Base-by-base conservation (phyloP, 768 basidiomycete genomes). In the Sporobolomyces phaffii region DNA sequence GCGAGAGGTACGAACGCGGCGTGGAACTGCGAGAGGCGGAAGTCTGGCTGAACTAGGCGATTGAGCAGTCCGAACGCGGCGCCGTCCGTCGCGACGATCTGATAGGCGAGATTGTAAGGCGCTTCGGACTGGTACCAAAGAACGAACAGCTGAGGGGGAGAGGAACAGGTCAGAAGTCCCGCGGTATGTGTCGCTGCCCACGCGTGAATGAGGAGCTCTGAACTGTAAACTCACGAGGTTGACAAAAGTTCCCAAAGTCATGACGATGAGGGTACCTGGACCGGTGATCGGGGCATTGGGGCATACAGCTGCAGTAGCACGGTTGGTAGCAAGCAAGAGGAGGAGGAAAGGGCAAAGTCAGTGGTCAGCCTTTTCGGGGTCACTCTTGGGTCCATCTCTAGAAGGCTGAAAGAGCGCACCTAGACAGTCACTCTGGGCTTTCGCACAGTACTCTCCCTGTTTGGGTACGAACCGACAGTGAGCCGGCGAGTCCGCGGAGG, bases 81-180 rank as follows among this genome's bases (percentile, higher is more conserved):
- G 8, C 31, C 48, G 43, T 64, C 63, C 0, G 63, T 59, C 4
- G 41, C 56, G n/a, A 64, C 48, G 10, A 64, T 24, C 41, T 64
- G 63, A 10, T 58, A 54, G 10, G 50, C 28, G 29, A 64, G 41
- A 38, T 64, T 64, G 63, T 51, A 64, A 10, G 63, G 56, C 28
- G 63, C 63, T 52, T 58, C 63, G 14, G 38, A 43, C 40, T 58
- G 49, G 28, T 58, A 64, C 38, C 33, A 28, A 2, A 59, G 43
- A 22, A 29, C 28, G 31, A 50, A 29, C 28, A 57, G 29, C 31
- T 58, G 11, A 9, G 38, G 38, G 17, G 38, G 43, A 11, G 43
- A 15, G 43, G 22, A 7, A 6, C 43, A 17, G 13, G n/a, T n/a
- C n/a, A n/a, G n/a, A n/a, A n/a, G n/a, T n/a, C n/a, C n/a, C n/a